Evolutionary conservation across 129 eudicot species (phyloP), one percentile per base, ranked within the genome.

Genomic region (Artemisia annua): DNA sequence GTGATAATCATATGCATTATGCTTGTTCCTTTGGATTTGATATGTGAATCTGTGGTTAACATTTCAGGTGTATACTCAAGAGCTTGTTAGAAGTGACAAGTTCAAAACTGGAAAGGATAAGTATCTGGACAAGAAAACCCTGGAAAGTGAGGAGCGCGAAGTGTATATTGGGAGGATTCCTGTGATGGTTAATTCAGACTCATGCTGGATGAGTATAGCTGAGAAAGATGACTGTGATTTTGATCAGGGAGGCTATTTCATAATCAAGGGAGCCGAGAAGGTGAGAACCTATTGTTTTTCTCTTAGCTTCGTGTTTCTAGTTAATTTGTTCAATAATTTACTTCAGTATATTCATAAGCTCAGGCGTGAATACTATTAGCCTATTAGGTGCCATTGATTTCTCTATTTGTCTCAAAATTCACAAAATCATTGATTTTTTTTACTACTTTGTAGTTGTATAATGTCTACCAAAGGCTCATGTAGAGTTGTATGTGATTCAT

Each of bases 231-330:
- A 89, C 55, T 93, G 98, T 53, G 96, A 93, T 56, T 93, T 85
- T 77, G 98, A 93, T 60, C 87, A 89, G 63, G 97, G 98, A 22
- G 98, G 98, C 74, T 90, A 93, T 73, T 93, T 93, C 62, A 75
- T 93, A 13, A 75, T 93, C 76, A 90, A 93, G 84, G 98, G 98
- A 61, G 97, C 98, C 70, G 97, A 93, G 84, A 93, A 93, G 96
- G 96, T 88, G 67, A 77, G 58, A 16, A 1, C 51, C 58, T 54
- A 17, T 51, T 39, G 13, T 48, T 48, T 70, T 52, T 53, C 62
- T 70, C 20, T 51, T 20, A 67, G 39, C 55, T 39, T 67, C 12
- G 10, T 67, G 57, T 67, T 48, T 15, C 18, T 67, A 67, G 72
- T 55, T n/a, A 18, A 54, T 20, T 15, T 43, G 13, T 54, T 54